Evolutionary conservation across 139 green algal species (phyloP), one percentile per base, ranked within the genome.

Genomic region (Micractinium sp.): DNA sequence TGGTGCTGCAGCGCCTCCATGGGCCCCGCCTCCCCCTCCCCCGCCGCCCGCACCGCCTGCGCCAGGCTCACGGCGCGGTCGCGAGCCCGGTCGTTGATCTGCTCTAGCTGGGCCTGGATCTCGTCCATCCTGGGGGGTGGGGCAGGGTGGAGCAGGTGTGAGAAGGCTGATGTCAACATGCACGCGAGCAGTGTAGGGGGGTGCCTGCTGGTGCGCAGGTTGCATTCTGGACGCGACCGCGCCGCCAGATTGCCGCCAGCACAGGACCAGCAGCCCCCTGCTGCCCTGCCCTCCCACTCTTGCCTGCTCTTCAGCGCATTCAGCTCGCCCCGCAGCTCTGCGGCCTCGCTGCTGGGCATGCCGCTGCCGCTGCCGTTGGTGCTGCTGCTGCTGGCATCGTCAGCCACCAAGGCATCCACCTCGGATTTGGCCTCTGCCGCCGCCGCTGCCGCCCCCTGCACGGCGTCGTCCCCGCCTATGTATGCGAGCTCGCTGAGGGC

Each of bases 1-100:
- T 87, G 83, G 66, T 80, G 83, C 67, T 87, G 83, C 83, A 87
- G 66, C 27, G 63, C 66, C 83, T 79, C 71, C 63, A 87, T 66
- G 5, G 71, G 38, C 3, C 33, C 67, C 13, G 39, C 66, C 0
- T 87, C 67, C 60, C 83, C 83, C 7, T 29, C 36, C 4, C 83
- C 83, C 36, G 83, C 83, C 66, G 83, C 27, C 66, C 71, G 71
- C 35, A 87, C 63, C 38, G 83, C 83, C 38, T 79, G 27, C 2
- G 83, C 83, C 71, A 87, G 60, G 38, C 38, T 47, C 4, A 87
- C 67, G 0, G 83, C 83, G 0, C 83, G 83, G 19, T 87, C 38
- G 60, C 83, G 83, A 27, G 83, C 83, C 27, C 67, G 38, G 39
- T 87, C 83, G 38, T 77, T 87, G 33, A 87, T 39, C 83, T 87